Conservation (phyloP, 139 green algal genomes). For the Dunaliella primolecta region DNA sequence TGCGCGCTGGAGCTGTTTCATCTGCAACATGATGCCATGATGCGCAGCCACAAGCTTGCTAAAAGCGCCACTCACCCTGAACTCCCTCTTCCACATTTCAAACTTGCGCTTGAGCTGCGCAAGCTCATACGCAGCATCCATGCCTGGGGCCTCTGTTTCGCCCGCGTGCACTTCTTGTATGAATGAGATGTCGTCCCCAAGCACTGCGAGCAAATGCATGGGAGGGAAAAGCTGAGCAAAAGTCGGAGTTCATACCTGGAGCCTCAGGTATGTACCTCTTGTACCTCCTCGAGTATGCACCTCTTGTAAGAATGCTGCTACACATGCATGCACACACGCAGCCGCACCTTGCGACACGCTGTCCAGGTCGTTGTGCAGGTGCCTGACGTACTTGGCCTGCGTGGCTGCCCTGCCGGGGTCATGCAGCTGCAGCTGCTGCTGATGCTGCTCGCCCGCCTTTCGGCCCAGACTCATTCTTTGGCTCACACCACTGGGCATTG, state of each 20-base stretch:
- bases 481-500: too few relatives aligned
- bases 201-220: slow-evolving; percentile 31
- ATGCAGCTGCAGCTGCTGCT: not conserved
- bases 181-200: slow-evolving; percentile 53
- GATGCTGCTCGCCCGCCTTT: too few relatives aligned
- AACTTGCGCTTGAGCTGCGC: slow-evolving; percentile 49
- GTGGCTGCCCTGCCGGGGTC: not conserved
- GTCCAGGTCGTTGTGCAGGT: slow-evolving; percentile 41
- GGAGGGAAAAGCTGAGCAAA: too few relatives aligned
- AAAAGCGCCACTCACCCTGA: slow-evolving; percentile 49
- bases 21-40: too few relatives aligned
- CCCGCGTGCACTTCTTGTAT: slow-evolving; percentile 52
- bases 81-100: slow-evolving; percentile 58
- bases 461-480: too few relatives aligned
- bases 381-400: slow-evolving; percentile 13
- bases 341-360: slow-evolving; percentile 38
- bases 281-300: too few relatives aligned
- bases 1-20: too few relatives aligned
- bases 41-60: too few relatives aligned
- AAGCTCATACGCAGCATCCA: slow-evolving; percentile 57
- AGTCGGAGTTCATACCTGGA: too few relatives aligned
- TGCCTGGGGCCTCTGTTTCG: slow-evolving; percentile 38
- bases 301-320: too few relatives aligned
- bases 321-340: not conserved
- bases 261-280: too few relatives aligned